phyloP scores from a whole-genome alignment of 2,329 filamentous ascomycete species.

The Knufia petricola region DNA sequence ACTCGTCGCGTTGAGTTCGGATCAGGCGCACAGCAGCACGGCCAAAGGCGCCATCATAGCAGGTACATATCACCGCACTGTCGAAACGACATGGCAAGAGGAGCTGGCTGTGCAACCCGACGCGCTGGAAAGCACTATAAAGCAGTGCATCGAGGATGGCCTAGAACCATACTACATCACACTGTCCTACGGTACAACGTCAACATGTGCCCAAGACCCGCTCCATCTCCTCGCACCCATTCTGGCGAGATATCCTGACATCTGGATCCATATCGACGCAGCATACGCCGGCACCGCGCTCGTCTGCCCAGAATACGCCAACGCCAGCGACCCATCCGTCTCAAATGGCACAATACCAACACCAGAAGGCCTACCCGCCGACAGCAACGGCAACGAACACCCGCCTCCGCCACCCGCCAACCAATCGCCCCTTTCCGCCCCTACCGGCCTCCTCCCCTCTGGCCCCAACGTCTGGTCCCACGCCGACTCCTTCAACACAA shows the following conservation, averaged over 20 bases:
- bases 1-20: conserved; percentile 71
- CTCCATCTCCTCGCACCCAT: conserved; percentile 56
- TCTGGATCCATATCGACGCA: conserved; percentile 92
- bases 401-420: neutral
- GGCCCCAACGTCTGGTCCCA: conserved; percentile 12
- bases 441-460: neutral
- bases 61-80: conserved; percentile 67
- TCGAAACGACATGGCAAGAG: conserved; percentile 53
- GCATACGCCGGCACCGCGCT: conserved; percentile 85
- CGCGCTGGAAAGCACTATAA: conserved; percentile 52
- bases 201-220: conserved; percentile 79
- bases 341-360: conserved; percentile 13
- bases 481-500: conserved; percentile 78
- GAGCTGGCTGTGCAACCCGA: conserved; percentile 62
- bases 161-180: conserved; percentile 82
- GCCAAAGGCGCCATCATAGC: conserved; percentile 81
- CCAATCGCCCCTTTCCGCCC: conserved; percentile 58
- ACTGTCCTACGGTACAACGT: conserved; percentile 73
- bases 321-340: conserved; percentile 31
- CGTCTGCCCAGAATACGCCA: conserved; percentile 63
- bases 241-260: conserved; percentile 42
- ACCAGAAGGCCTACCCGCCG: neutral
- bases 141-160: conserved; percentile 56
- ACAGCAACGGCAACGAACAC: neutral
- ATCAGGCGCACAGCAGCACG: conserved; percentile 71